Evolutionary conservation across 2,329 filamentous ascomycete genomes (phyloP).

Genomic region (Pseudogymnoascus sp.): DNA sequence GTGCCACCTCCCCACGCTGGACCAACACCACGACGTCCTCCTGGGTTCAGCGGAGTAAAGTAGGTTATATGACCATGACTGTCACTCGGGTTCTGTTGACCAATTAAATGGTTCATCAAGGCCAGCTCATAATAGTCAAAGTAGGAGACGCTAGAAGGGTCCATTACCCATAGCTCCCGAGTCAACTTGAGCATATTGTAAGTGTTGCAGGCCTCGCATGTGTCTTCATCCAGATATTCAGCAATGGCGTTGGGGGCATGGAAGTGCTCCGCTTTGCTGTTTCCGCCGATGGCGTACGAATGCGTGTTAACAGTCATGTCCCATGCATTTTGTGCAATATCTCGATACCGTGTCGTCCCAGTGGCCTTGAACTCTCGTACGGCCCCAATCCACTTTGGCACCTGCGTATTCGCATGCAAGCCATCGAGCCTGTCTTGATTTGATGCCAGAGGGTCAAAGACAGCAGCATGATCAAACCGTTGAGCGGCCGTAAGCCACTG

Average conservation of each 20-base stretch:
- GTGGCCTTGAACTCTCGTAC: slow-evolving; percentile 40
- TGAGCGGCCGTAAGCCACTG: slow-evolving; percentile 39
- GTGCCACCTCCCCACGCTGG: slow-evolving; percentile 46
- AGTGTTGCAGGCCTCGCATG: slow-evolving; percentile 44
- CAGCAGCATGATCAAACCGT: slow-evolving; percentile 40
- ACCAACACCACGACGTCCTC: slow-evolving; percentile 39
- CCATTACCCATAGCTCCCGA: slow-evolving; percentile 39
- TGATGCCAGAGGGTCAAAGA: slow-evolving; percentile 38
- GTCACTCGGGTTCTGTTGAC: slow-evolving; percentile 36
- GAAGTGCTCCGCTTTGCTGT: slow-evolving; percentile 47
- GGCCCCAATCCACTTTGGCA: slow-evolving; percentile 46
- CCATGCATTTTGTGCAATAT: slow-evolving; percentile 43
- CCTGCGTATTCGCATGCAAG: slow-evolving; percentile 44
- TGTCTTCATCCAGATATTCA: slow-evolving; percentile 35
- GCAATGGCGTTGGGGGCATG: slow-evolving; percentile 38
- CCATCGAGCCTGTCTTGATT: slow-evolving; percentile 39
- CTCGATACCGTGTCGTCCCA: slow-evolving; percentile 34
- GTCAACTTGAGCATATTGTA: slow-evolving; percentile 51
- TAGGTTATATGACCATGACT: slow-evolving; percentile 44
- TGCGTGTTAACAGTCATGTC: slow-evolving; percentile 37
- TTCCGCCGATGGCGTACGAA: slow-evolving; percentile 44
- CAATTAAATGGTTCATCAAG: slow-evolving; percentile 42
- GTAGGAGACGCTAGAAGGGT: slow-evolving; percentile 33
- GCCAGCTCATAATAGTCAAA: slow-evolving; percentile 46
- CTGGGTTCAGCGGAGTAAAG: slow-evolving; percentile 42